Conservation (phyloP, 352 stramenopile genomes). For the Globisporangium canariense region DNA sequence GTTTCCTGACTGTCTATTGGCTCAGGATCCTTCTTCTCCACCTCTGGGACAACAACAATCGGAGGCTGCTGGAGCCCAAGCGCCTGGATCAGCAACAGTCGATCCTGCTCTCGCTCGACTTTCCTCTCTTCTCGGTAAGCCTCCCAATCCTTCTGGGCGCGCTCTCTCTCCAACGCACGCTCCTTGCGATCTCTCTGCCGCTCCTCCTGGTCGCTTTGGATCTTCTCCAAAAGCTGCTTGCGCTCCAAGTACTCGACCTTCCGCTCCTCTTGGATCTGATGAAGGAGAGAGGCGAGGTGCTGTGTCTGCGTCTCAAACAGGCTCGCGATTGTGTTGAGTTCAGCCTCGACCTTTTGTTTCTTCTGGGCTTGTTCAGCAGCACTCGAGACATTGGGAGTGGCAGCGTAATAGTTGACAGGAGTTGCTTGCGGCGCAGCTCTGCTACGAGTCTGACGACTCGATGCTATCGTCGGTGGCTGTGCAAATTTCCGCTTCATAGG, state of each 20-base stretch:
- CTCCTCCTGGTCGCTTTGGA: conserved; percentile 8
- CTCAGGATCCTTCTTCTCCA: not conserved
- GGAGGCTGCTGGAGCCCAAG: not conserved
- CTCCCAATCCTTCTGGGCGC: not conserved
- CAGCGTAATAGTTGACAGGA: not conserved
- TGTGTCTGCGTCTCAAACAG: conserved; percentile 5
- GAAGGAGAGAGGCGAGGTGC: not conserved
- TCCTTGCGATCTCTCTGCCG: not conserved
- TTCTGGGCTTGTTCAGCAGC: not conserved
- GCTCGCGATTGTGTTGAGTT: conserved; percentile 2
- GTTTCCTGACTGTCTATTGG: not conserved
- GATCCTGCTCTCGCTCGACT: conserved; percentile 1
- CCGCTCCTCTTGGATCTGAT: conserved; percentile 5
- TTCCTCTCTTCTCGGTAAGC: not conserved
- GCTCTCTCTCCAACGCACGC: conserved; percentile 1
- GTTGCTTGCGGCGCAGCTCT: not conserved
- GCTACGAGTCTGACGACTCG: not conserved
- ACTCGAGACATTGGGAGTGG: not conserved
- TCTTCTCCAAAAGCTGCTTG: not conserved
- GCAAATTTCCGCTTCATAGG: not conserved
- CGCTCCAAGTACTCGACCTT: not conserved
- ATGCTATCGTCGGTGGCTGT: not conserved
- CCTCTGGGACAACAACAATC: not conserved
- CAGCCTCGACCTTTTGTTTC: not conserved
- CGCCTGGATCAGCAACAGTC: not conserved